Conservation (phyloP, 2,329 filamentous ascomycete species). For the Exophiala aquamarina region DNA sequence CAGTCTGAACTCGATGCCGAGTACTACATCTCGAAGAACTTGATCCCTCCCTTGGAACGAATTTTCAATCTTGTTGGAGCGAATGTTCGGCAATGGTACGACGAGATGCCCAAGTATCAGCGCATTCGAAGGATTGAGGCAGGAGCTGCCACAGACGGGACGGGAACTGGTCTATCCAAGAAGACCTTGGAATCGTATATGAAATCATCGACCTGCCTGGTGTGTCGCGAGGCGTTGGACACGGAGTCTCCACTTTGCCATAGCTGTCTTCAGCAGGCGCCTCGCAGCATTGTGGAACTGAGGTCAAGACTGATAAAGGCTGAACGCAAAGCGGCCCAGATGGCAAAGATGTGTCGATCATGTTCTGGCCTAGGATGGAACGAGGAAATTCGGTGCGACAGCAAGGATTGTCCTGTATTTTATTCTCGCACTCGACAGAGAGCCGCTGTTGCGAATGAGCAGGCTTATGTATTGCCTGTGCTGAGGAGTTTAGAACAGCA, state of each 20-base stretch:
- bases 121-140: constrained; percentile 65
- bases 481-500: constrained; percentile 37
- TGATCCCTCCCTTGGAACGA: constrained; percentile 90
- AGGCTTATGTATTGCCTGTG: constrained; percentile 38
- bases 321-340: constrained; percentile 63
- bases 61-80: constrained; percentile 97
- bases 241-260: constrained; percentile 39
- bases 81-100: constrained; percentile 87
- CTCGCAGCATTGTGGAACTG: constrained; percentile 64
- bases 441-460: constrained; percentile 38
- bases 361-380: constrained; percentile 72
- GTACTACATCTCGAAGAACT: constrained; percentile 95
- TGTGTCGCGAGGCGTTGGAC: constrained; percentile 66
- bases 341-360: constrained; percentile 73
- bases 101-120: constrained; percentile 92
- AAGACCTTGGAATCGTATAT: constrained; percentile 94
- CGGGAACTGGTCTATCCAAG: constrained; percentile 44
- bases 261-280: constrained; percentile 38
- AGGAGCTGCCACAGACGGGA: constrained; percentile 31
- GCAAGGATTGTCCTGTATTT: constrained; percentile 88
- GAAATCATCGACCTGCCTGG: constrained; percentile 73
- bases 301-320: constrained; percentile 60
- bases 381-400: constrained; percentile 84
- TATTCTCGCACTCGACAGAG: constrained; percentile 55
- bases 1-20: constrained; percentile 84